Evolutionary conservation across 2,329 filamentous ascomycete species (phyloP).

Genomic region (Botrytis pseudocinerea): DNA sequence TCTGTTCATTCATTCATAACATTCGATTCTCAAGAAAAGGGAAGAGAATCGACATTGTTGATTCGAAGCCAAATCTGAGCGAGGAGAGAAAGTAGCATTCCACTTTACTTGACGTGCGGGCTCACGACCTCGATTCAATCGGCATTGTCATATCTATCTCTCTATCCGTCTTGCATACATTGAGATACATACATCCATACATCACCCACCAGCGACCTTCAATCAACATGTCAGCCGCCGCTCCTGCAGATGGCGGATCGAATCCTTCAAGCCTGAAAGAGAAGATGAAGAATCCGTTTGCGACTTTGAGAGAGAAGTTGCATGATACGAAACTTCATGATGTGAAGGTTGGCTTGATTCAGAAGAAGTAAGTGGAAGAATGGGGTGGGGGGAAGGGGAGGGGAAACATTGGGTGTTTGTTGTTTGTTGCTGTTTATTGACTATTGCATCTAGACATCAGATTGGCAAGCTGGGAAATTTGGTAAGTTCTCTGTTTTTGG

Average conservation of each 20-base stretch:
- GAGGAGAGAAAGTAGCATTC: not conserved
- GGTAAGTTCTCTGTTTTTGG: constrained; percentile 44
- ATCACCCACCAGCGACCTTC: not conserved
- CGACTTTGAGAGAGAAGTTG: constrained; percentile 52
- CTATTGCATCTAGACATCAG: constrained; percentile 48
- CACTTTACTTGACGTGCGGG: not conserved
- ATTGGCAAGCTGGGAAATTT: constrained; percentile 65
- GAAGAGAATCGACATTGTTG: not conserved
- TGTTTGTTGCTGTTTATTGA: constrained; percentile 20
- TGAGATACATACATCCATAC: not conserved
- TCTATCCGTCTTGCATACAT: not conserved
- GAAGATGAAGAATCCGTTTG: constrained; percentile 53
- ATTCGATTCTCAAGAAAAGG: not conserved
- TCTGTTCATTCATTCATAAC: not conserved
- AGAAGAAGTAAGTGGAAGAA: constrained; percentile 55
- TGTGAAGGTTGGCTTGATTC: constrained; percentile 56
- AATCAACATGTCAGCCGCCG: constrained; percentile 35
- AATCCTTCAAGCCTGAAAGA: constrained; percentile 40
- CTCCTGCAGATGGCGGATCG: constrained; percentile 36
- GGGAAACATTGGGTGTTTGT: not conserved
- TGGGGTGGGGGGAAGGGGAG: not conserved
- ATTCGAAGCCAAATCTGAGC: not conserved
- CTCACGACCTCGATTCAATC: not conserved
- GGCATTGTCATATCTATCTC: not conserved
- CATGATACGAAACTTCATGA: constrained; percentile 56